Evolutionary conservation across 2,329 filamentous ascomycete species (phyloP).

Genomic region (Laburnicola sp.): DNA sequence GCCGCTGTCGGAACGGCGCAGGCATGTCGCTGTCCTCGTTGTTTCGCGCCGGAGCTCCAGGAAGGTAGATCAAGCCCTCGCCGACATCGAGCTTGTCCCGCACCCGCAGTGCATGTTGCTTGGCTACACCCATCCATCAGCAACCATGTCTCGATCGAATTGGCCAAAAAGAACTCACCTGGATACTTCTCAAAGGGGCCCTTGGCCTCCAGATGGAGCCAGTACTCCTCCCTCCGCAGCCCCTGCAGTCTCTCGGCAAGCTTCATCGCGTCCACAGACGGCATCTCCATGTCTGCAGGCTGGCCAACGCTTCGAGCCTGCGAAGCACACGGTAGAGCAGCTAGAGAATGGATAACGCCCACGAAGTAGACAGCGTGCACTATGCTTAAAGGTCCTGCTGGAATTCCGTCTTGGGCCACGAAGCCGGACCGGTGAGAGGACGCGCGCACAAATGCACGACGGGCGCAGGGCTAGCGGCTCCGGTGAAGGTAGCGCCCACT

Average conservation of each 20-base stretch:
- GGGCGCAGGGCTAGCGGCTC: constrained; percentile 2
- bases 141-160: constrained; percentile 8
- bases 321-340: constrained; percentile 9
- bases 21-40: constrained; percentile 63
- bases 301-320: constrained; percentile 9
- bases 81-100: constrained; percentile 40
- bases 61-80: constrained; percentile 59
- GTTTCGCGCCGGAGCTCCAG: constrained; percentile 54
- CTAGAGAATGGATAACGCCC: not conserved
- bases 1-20: constrained; percentile 60
- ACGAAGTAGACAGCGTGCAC: constrained; percentile 2
- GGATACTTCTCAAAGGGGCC: constrained; percentile 46
- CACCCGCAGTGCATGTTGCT: constrained; percentile 46
- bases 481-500: constrained; percentile 5
- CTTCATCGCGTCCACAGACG: constrained; percentile 30
- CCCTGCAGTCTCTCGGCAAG: constrained; percentile 33
- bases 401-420: not conserved
- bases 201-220: constrained; percentile 40
- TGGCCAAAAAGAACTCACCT: constrained; percentile 26
- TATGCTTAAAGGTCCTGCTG: not conserved
- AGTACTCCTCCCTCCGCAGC: constrained; percentile 34
- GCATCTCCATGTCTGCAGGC: constrained; percentile 11
- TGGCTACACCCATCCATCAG: constrained; percentile 31
- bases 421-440: constrained; percentile 10
- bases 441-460: not conserved